These are phyloP conservation scores for Funneliformis mosseae DNA, from an alignment of 192 early-diverging fungal genomes.

Conservation along the genomic window DNA sequence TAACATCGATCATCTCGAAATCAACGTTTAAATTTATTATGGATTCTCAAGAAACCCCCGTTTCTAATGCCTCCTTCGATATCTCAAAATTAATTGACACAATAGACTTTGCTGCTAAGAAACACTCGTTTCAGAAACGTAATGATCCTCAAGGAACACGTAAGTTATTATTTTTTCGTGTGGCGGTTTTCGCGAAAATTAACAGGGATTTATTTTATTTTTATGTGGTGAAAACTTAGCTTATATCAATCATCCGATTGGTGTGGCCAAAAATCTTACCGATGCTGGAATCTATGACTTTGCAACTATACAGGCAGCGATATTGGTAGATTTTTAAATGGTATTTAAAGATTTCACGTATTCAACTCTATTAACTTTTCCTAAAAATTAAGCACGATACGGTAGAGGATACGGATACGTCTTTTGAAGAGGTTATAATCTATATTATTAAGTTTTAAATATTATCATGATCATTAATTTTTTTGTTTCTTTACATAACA, in stretches of 20 bases:
- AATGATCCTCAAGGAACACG: conserved; percentile 55
- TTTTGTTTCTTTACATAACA: conserved; percentile 6
- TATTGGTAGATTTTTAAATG: conserved; percentile 41
- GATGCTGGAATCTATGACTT: conserved; percentile 57
- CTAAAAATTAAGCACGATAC: conserved; percentile 56
- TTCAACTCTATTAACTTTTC: not conserved
- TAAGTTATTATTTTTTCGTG: conserved; percentile 9
- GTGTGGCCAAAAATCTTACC: conserved; percentile 50
- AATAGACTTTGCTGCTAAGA: conserved; percentile 54
- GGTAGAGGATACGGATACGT: conserved; percentile 68
- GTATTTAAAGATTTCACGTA: not conserved
- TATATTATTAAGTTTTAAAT: not conserved
- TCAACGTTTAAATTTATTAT: not conserved
- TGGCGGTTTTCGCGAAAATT: not conserved
- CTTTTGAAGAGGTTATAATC: conserved; percentile 54
- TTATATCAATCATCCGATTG: conserved; percentile 68
- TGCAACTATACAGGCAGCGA: conserved; percentile 52
- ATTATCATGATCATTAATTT: not conserved
- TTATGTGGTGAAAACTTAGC: conserved; percentile 27
- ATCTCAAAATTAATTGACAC: conserved; percentile 35
- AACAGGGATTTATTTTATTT: not conserved
- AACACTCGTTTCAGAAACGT: conserved; percentile 56
- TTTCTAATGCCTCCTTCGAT: not conserved
- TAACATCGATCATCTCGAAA: not conserved
- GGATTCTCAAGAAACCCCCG: not conserved